A percentile compares a stretch with the other conserved stretches of the same genome.
These are phyloP conservation scores for Geotrichum siamense DNA, from an alignment of 1,139 yeast genomes.

Conservation along the genomic window DNA sequence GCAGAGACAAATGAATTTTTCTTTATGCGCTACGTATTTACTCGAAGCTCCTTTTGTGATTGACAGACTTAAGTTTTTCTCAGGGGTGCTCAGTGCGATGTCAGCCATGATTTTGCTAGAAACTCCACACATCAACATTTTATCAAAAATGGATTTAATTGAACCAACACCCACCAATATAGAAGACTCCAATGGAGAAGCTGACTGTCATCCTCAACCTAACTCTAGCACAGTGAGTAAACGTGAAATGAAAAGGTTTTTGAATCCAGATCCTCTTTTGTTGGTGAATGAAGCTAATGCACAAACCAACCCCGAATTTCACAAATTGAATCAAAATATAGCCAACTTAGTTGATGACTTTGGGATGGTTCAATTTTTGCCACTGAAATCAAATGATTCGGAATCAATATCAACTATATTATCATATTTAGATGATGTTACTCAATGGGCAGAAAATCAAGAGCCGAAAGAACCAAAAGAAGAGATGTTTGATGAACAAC, in stretches of 20 bases:
- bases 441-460: slow-evolving; percentile 95
- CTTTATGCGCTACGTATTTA: slow-evolving; percentile 84
- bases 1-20: slow-evolving; percentile 70
- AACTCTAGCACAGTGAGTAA: slow-evolving; percentile 49
- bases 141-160: slow-evolving; percentile 79
- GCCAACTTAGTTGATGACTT: slow-evolving; percentile 85
- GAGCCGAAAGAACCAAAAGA: slow-evolving; percentile 96
- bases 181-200: slow-evolving; percentile 7
- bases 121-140: slow-evolving; percentile 85
- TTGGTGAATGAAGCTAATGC: slow-evolving; percentile 47
- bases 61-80: slow-evolving; percentile 84
- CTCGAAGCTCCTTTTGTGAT: slow-evolving; percentile 91
- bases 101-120: slow-evolving; percentile 94
- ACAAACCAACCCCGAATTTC: slow-evolving; percentile 65
- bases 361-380: slow-evolving; percentile 96
- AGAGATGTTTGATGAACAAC: slow-evolving; percentile 43
- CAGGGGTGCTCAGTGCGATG: slow-evolving; percentile 96
- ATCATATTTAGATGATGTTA: slow-evolving; percentile 90
- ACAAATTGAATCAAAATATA: slow-evolving; percentile 67
- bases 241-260: slow-evolving; percentile 70
- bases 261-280: slow-evolving; percentile 86
- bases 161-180: slow-evolving; percentile 36
- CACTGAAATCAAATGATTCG: slow-evolving; percentile 75
- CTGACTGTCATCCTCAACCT: neutral
- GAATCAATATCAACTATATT: slow-evolving; percentile 76